Percentiles rank a stretch among this genome's conserved stretches.
phyloP scores from a whole-genome alignment of 257 asterid genomes.

The Rhazya stricta region DNA sequence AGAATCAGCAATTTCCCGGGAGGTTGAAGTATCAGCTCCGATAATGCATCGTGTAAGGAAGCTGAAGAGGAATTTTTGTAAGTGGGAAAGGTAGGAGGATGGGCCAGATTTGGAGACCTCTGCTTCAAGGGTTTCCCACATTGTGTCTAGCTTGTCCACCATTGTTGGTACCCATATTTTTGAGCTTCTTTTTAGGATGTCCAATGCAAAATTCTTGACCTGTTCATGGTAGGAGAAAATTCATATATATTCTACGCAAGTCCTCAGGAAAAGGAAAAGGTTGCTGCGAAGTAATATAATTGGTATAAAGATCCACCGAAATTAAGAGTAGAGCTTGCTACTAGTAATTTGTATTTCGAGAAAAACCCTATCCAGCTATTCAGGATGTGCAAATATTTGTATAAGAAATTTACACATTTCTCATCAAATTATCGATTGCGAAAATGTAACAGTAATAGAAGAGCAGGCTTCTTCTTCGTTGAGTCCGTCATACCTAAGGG shows the following conservation, averaged over 20 bases:
- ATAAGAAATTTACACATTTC: not conserved
- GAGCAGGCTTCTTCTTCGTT: too few species aligned
- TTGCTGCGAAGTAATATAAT: too few species aligned
- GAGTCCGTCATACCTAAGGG: too few species aligned
- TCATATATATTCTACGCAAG: too few species aligned
- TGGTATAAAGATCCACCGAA: too few species aligned
- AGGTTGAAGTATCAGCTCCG: slow-evolving; percentile 54
- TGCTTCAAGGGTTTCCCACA: slow-evolving; percentile 52
- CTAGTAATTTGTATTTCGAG: too few species aligned
- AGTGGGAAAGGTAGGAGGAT: slow-evolving; percentile 28
- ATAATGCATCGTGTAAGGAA: slow-evolving; percentile 61
- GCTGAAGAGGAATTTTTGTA: slow-evolving; percentile 63
- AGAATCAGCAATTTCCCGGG: slow-evolving; percentile 43
- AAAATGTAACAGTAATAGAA: too few species aligned
- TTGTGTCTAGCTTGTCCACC: slow-evolving; percentile 44
- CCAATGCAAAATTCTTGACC: slow-evolving; percentile 57
- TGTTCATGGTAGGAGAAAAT: slow-evolving; percentile 18
- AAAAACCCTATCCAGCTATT: too few species aligned
- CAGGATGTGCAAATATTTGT: too few species aligned
- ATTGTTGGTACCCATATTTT: slow-evolving; percentile 59
- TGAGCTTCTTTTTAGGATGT: slow-evolving; percentile 66
- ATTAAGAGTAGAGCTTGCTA: too few species aligned
- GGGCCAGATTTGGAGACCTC: slow-evolving; percentile 40
- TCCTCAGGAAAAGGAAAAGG: too few species aligned
- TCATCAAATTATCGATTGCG: not conserved